A percentile compares a stretch with the other conserved stretches of the same genome.
Evolutionary conservation across 1,139 yeast genomes (phyloP).

Genomic region (Blastobotrys malaysiensis): DNA sequence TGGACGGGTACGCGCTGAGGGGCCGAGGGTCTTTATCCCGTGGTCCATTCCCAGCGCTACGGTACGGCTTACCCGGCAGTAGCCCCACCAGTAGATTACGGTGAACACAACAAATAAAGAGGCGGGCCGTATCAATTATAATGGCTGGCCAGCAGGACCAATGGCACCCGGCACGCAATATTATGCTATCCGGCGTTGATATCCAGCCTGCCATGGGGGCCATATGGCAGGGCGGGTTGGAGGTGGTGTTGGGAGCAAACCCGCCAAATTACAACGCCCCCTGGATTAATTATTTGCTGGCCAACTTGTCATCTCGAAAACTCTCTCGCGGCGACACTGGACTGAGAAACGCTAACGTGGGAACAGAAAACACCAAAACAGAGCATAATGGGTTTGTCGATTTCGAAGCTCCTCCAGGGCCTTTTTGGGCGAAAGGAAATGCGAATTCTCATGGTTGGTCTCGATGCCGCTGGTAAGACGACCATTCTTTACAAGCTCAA

Average conservation of each 20-base stretch:
- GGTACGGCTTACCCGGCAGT: too few species aligned
- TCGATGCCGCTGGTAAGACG: constrained; percentile 90
- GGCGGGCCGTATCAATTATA: too few species aligned
- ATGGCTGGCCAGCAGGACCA: too few species aligned
- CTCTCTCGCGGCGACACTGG: neutral
- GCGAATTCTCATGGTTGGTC: constrained; percentile 94
- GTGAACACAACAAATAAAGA: too few species aligned
- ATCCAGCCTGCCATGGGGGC: too few species aligned
- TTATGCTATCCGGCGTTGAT: too few species aligned
- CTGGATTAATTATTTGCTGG: neutral
- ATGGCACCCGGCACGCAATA: too few species aligned
- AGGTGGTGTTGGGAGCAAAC: neutral
- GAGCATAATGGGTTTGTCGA: constrained; percentile 68
- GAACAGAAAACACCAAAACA: neutral
- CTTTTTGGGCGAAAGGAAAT: constrained; percentile 55
- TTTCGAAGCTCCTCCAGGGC: constrained; percentile 83
- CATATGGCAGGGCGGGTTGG: neutral
- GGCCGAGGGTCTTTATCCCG: too few species aligned
- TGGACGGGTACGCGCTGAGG: neutral
- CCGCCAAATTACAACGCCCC: neutral
- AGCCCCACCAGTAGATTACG: too few species aligned
- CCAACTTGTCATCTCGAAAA: neutral
- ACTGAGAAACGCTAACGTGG: neutral
- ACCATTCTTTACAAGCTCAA: constrained; percentile 85
- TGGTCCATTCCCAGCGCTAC: too few species aligned